These are phyloP conservation scores for Mortierella hygrophila DNA, from an alignment of 192 early-diverging fungal genomes.

Conservation along the genomic window DNA sequence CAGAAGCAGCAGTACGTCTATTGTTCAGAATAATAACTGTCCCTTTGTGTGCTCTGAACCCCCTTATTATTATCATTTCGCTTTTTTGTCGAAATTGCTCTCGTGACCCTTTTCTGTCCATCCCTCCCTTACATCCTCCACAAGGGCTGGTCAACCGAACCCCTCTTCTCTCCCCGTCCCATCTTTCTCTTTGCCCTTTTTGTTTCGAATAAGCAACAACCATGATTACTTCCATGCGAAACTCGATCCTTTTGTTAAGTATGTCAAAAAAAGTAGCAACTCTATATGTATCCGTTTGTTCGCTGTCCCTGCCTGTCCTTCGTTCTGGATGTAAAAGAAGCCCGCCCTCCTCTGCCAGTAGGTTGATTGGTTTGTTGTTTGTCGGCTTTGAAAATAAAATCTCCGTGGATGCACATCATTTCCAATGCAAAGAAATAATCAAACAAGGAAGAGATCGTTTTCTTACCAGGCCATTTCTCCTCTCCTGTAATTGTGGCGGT, in stretches of 20 bases:
- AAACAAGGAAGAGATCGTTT: background rate
- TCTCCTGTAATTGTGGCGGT: slow-evolving; percentile 55
- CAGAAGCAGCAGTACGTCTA: background rate
- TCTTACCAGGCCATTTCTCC: slow-evolving; percentile 52
- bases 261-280: background rate
- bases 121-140: background rate
- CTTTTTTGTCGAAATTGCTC: background rate
- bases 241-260: background rate
- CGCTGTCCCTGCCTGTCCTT: background rate
- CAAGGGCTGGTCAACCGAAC: background rate
- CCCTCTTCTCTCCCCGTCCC: background rate
- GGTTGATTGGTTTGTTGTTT: background rate
- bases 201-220: background rate
- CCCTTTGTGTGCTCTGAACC: background rate
- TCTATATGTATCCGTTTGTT: background rate
- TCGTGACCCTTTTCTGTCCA: background rate
- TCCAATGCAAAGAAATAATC: background rate
- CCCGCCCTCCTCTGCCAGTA: background rate
- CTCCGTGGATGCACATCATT: background rate
- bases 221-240: background rate
- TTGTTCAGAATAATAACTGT: background rate
- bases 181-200: background rate
- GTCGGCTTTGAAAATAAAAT: background rate
- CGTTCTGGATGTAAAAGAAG: background rate
- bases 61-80: background rate